Evolutionary conservation across 2,329 filamentous ascomycete species (phyloP).

Genomic region (Clarireedia monteithiana): DNA sequence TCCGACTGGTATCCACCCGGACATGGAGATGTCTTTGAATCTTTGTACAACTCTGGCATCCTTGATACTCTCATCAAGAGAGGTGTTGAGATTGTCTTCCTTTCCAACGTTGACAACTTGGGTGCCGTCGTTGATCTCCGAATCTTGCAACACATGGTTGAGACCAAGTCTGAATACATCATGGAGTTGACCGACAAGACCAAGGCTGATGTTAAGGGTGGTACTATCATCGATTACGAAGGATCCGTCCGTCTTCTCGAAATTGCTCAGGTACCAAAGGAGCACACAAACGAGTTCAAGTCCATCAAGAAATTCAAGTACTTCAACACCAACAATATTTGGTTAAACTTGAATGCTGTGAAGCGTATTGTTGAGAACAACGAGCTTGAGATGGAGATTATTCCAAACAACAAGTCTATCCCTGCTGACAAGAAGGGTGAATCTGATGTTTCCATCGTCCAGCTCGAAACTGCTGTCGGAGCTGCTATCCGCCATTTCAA

Average conservation of each 20-base stretch:
- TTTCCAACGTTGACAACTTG: constrained; percentile 98
- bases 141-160: constrained; percentile 98
- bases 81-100: constrained; percentile 95
- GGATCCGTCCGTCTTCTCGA: constrained; percentile 93
- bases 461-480: constrained; percentile 97
- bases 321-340: constrained; percentile 99
- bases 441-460: constrained; percentile 92
- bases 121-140: constrained; percentile 95
- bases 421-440: constrained; percentile 99
- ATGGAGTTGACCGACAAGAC: constrained; percentile 99
- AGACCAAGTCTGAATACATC: constrained; percentile 95
- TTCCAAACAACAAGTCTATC: constrained; percentile 98
- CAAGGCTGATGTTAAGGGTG: constrained; percentile 99
- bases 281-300: constrained; percentile 99
- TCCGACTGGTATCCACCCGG: constrained; percentile 98
- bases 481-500: constrained; percentile 98
- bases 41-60: constrained; percentile 97
- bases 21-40: constrained; percentile 99
- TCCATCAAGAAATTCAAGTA: constrained; percentile 99
- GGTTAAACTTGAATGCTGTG: constrained; percentile 95
- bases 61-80: constrained; percentile 93
- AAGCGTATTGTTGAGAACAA: constrained; percentile 99
- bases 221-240: constrained; percentile 99
- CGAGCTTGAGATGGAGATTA: constrained; percentile 99
- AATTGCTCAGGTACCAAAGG: constrained; percentile 98